Conservation (phyloP, 2,329 filamentous ascomycete species). For the Stagonosporopsis chrysanthemi region DNA sequence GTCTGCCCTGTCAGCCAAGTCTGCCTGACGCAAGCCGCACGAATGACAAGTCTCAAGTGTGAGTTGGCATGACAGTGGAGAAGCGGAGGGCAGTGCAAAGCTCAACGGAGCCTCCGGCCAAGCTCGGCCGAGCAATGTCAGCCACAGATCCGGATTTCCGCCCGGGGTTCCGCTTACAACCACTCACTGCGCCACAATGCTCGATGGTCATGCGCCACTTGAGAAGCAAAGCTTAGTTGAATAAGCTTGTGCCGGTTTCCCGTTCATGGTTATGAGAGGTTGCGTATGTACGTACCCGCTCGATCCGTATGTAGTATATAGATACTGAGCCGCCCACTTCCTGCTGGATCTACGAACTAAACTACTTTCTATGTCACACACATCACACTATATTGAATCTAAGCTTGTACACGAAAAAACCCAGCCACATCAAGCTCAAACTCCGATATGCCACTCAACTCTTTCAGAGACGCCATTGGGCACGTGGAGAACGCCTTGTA, state of each 20-base stretch:
- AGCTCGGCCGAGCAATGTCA: conserved; percentile 9
- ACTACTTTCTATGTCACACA: not conserved
- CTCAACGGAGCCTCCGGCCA: conserved; percentile 6
- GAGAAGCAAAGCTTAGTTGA: conserved; percentile 8
- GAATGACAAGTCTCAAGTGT: conserved; percentile 7
- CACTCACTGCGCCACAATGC: conserved; percentile 17
- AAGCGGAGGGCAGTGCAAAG: conserved; percentile 1
- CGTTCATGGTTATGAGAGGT: conserved; percentile 5
- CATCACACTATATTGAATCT: not conserved
- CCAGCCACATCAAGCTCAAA: not conserved
- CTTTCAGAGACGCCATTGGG: conserved; percentile 15
- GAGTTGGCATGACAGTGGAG: not conserved
- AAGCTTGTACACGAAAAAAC: not conserved
- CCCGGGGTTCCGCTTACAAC: conserved; percentile 16
- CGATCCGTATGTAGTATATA: conserved; percentile 16
- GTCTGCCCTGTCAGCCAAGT: conserved; percentile 6
- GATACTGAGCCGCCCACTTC: not conserved
- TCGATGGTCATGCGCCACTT: conserved; percentile 11
- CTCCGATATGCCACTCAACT: conserved; percentile 10
- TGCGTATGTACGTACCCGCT: conserved; percentile 8
- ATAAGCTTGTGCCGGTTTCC: conserved; percentile 15
- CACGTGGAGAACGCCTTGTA: conserved; percentile 21
- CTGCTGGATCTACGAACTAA: not conserved
- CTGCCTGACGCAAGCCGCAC: conserved; percentile 6
- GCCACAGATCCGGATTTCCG: conserved; percentile 16